phyloP scores from a whole-genome alignment of 805 yeast genomes.

The Saccharomycopsis sp. region DNA sequence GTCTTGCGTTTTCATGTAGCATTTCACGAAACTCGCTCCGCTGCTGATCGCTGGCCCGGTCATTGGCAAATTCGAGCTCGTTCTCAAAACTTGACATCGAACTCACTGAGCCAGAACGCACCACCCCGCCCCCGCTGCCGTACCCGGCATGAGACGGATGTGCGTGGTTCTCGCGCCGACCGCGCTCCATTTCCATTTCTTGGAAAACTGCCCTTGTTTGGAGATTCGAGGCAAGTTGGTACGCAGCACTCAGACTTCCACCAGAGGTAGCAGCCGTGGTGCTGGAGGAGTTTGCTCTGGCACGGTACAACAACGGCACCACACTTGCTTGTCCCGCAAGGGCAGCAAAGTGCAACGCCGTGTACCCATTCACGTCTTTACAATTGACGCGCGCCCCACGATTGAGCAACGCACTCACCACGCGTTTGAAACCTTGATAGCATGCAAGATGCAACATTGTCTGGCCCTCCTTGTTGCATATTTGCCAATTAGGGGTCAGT shows the following conservation, averaged over 20 bases:
- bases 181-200: background rate
- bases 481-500: constrained; percentile 61
- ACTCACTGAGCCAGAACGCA: constrained; percentile 15
- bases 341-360: constrained; percentile 85
- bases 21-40: too few relatives aligned
- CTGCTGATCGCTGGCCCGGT: too few relatives aligned
- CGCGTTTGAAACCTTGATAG: constrained; percentile 55
- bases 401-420: constrained; percentile 55
- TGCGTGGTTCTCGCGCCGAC: too few relatives aligned
- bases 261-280: constrained; percentile 45
- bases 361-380: constrained; percentile 70
- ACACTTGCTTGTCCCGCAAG: constrained; percentile 63
- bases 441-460: constrained; percentile 82
- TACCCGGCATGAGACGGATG: too few relatives aligned
- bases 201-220: background rate
- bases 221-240: background rate
- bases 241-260: too few relatives aligned
- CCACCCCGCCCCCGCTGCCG: too few relatives aligned
- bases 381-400: constrained; percentile 61
- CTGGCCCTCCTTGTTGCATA: constrained; percentile 67
- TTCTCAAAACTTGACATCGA: constrained; percentile 23
- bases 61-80: constrained; percentile 9
- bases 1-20: too few relatives aligned
- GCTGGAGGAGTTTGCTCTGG: constrained; percentile 50
- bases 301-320: constrained; percentile 50